A percentile compares a stretch with the other conserved stretches of the same genome.
phyloP scores from a whole-genome alignment of 1,284 basidiomycete genomes.

The Phenoliferia sp. region DNA sequence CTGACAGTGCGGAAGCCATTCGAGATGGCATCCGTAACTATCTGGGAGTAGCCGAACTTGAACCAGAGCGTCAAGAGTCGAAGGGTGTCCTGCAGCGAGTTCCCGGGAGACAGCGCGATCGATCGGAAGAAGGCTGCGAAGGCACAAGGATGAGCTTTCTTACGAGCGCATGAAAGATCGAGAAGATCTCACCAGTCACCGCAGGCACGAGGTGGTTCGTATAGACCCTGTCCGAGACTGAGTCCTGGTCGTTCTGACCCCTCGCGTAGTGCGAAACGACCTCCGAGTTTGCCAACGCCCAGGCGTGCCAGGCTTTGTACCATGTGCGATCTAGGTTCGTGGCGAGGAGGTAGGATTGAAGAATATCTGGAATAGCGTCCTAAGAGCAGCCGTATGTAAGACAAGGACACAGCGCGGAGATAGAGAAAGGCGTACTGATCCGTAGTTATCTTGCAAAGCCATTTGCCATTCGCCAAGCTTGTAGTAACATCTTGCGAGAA shows the following conservation, averaged over 20 bases:
- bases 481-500: conserved; percentile 95
- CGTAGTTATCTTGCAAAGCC: conserved; percentile 73
- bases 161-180: background rate
- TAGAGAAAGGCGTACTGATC: conserved; percentile 52
- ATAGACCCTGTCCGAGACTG: conserved; percentile 62
- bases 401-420: background rate
- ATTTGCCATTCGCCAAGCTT: conserved; percentile 96
- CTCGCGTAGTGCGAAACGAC: conserved; percentile 63
- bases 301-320: conserved; percentile 99
- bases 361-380: conserved; percentile 73
- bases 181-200: conserved; percentile 63
- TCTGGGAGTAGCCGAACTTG: conserved; percentile 88
- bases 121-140: conserved; percentile 85
- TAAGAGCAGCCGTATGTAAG: conserved; percentile 39
- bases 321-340: conserved; percentile 89
- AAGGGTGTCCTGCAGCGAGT: conserved; percentile 91
- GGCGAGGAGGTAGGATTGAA: conserved; percentile 78
- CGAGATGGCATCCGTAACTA: conserved; percentile 85
- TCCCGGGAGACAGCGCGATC: conserved; percentile 82
- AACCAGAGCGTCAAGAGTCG: conserved; percentile 96
- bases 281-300: conserved; percentile 95
- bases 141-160: background rate
- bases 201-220: conserved; percentile 83
- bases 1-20: conserved; percentile 85
- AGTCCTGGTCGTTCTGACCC: conserved; percentile 58